Percentiles rank a stretch among this genome's conserved stretches.
Evolutionary conservation across 805 yeast species (phyloP).

Genomic region (Starmerella sirachaensis): DNA sequence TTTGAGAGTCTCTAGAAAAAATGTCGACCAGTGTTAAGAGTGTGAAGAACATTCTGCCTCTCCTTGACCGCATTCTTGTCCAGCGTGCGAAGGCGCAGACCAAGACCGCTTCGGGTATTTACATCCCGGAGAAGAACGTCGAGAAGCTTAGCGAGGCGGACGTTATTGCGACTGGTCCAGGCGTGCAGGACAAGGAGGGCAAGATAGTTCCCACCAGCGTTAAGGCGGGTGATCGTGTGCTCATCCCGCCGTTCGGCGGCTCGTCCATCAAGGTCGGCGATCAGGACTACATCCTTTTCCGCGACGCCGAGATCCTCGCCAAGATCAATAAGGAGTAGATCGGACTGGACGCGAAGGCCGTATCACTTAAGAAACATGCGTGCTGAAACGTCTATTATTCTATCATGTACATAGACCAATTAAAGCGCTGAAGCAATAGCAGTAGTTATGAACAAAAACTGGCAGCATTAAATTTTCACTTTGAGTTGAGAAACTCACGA

Average conservation of each 20-base stretch:
- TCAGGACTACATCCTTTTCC: conserved; percentile 59
- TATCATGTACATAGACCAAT: not conserved
- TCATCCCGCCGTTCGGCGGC: conserved; percentile 93
- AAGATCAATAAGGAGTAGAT: conserved; percentile 51
- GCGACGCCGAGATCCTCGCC: conserved; percentile 92
- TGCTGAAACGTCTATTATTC: not conserved
- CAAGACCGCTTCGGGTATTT: conserved; percentile 84
- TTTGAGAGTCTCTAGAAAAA: not conserved
- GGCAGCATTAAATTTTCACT: no score
- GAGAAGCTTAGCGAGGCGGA: conserved; percentile 86
- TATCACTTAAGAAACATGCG: not conserved
- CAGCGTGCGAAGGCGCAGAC: conserved; percentile 88
- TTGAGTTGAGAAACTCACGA: no score
- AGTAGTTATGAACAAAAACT: no score
- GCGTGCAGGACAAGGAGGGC: conserved; percentile 66
- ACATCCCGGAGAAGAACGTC: conserved; percentile 91
- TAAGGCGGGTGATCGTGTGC: conserved; percentile 80
- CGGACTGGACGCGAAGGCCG: not conserved
- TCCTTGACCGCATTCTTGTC: conserved; percentile 90
- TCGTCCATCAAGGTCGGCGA: conserved; percentile 76
- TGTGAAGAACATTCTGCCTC: conserved; percentile 79
- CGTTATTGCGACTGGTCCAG: conserved; percentile 93
- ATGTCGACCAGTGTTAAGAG: conserved; percentile 44
- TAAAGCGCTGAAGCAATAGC: no score
- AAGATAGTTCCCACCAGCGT: conserved; percentile 61